Percentiles rank a stretch among this genome's conserved stretches.
phyloP scores from a whole-genome alignment of 495 filamentous ascomycete genomes.

The Astrocystis sublimbata region DNA sequence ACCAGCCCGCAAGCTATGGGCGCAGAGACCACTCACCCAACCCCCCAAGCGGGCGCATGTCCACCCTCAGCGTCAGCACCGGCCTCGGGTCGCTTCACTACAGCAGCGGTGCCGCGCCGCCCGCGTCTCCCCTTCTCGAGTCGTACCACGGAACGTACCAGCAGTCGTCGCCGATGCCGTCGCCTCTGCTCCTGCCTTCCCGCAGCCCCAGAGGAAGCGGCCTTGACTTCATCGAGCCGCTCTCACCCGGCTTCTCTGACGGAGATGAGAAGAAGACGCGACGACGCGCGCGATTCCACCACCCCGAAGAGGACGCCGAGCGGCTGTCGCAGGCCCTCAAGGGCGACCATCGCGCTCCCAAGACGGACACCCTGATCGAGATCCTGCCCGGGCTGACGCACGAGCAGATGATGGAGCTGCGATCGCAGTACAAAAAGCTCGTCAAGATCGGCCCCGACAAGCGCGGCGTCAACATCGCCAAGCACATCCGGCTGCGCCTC shows the following conservation, averaged over 20 bases:
- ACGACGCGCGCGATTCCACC: conserved; percentile 69
- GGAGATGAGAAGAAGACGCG: conserved; percentile 40
- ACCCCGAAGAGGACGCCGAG: conserved; percentile 75
- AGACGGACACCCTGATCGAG: conserved; percentile 71
- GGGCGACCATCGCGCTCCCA: conserved; percentile 60
- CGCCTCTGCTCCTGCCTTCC: conserved; percentile 58
- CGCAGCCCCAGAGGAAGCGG: conserved; percentile 35
- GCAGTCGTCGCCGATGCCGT: conserved; percentile 92
- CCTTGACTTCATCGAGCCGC: conserved; percentile 37
- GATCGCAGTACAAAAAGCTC: conserved; percentile 84
- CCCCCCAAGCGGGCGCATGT: conserved; percentile 52
- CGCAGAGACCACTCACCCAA: conserved; percentile 46
- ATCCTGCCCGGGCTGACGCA: conserved; percentile 82
- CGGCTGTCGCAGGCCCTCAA: conserved; percentile 75
- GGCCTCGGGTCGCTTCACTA: conserved; percentile 44
- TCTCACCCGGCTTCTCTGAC: conserved; percentile 48
- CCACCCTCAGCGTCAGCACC: conserved; percentile 44
- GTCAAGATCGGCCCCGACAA: conserved; percentile 69
- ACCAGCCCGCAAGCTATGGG: conserved; percentile 34
- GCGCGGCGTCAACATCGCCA: conserved; percentile 91
- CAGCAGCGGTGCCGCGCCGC: conserved; percentile 57
- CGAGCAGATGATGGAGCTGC: conserved; percentile 81
- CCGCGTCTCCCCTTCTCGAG: conserved; percentile 82
- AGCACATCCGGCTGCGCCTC: conserved; percentile 84
- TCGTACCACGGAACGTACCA: conserved; percentile 95